Conservation (phyloP, 306 rosid genomes). For the Spatholobus suberectus region DNA sequence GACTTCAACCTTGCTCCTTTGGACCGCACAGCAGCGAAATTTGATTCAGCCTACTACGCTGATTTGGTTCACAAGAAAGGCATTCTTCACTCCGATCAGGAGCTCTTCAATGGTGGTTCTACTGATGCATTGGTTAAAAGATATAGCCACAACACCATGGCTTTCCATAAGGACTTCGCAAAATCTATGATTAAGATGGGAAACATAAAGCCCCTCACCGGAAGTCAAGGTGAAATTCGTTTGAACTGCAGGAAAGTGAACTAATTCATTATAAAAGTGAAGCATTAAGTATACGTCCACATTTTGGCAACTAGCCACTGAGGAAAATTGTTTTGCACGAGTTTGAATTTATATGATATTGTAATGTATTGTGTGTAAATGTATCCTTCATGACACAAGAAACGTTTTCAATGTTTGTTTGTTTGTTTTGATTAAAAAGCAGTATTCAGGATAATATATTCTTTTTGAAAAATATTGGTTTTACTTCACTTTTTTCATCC, state of each 20-base stretch:
- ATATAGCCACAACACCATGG: conserved; percentile 16
- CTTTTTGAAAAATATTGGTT: background rate
- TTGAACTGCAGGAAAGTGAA: conserved; percentile 52
- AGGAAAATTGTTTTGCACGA: background rate
- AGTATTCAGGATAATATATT: background rate
- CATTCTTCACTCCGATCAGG: conserved; percentile 59
- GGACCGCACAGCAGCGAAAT: conserved; percentile 33
- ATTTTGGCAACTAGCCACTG: background rate
- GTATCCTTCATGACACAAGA: background rate
- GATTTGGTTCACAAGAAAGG: conserved; percentile 45
- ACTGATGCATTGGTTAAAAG: conserved; percentile 39
- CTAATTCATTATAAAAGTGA: background rate
- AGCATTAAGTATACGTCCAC: background rate
- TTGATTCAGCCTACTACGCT: conserved; percentile 36
- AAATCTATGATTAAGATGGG: conserved; percentile 61
- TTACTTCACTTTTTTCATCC: background rate
- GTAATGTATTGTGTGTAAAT: background rate
- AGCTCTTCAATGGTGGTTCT: conserved; percentile 49
- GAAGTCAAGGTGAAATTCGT: conserved; percentile 53
- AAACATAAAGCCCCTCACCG: conserved; percentile 56
- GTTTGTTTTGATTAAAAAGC: background rate
- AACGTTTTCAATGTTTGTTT: background rate
- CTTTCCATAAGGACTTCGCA: conserved; percentile 43
- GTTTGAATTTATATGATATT: background rate
- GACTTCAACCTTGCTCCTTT: conserved; percentile 52